Conservation (phyloP, 2,329 filamentous ascomycete genomes). For the Colletotrichum lentis region DNA sequence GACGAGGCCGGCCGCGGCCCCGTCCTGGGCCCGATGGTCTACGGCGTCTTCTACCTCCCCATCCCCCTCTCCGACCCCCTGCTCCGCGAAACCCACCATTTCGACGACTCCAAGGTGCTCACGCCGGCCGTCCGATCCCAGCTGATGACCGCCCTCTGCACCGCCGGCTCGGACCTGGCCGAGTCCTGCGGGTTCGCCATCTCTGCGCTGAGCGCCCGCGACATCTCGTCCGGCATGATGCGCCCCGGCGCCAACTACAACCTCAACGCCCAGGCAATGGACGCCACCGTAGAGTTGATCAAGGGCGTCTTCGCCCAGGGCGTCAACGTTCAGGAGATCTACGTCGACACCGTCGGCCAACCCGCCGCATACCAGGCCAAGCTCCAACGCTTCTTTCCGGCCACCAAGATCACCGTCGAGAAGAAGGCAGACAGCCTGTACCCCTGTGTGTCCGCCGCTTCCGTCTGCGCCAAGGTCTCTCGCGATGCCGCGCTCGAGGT, state of each 20-base stretch:
- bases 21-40: conserved; percentile 84
- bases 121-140: conserved; percentile 79
- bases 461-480: conserved; percentile 95
- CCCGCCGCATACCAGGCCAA: conserved; percentile 85
- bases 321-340: conserved; percentile 87
- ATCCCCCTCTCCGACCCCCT: conserved; percentile 74
- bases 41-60: conserved; percentile 79
- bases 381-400: conserved; percentile 84
- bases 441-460: conserved; percentile 91
- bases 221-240: conserved; percentile 83
- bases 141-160: conserved; percentile 77
- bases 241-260: conserved; percentile 75
- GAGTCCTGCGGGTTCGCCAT: conserved; percentile 81
- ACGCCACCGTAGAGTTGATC: conserved; percentile 86
- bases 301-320: conserved; percentile 76
- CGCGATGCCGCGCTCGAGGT: conserved; percentile 88
- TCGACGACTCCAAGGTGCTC: conserved; percentile 94
- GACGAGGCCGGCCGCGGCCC: conserved; percentile 95
- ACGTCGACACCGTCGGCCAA: conserved; percentile 91
- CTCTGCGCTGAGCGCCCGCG: conserved; percentile 79
- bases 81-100: conserved; percentile 80
- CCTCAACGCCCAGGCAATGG: conserved; percentile 94
- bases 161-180: conserved; percentile 59
- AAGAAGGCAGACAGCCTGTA: conserved; percentile 95
- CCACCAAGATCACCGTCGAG: conserved; percentile 75